Base-by-base conservation (phyloP, 2,329 filamentous ascomycete species). In the Epichloe coenophiala region DNA sequence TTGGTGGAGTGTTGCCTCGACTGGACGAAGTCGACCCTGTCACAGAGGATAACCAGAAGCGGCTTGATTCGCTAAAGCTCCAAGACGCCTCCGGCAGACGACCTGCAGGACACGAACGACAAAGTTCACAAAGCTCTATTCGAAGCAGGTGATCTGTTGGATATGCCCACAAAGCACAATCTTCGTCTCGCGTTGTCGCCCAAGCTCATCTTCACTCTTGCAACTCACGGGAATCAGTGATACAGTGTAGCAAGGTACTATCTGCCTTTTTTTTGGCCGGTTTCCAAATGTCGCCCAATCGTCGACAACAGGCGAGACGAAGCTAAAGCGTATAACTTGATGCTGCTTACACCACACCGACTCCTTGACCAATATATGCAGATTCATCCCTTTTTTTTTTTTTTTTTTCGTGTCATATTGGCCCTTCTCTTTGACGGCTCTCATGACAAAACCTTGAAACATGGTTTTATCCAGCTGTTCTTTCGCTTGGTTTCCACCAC, bases 11-110 rank as follows among this genome's bases (percentile, higher is more conserved):
- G 49, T 68, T 73, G 59, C 73, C 71, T 50, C 74, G 70, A 49
- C 73, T 81, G 56, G 86, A 94, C 57, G 89, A 95, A 60, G 76
- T 84, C 38, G 89, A 96, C 65, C 80, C 83, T 4, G 76, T 83
- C 48, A 83, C 85, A 47, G 86, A 91, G 59, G 88, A 93, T 60
- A 91, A 84, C 64, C 84, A 88, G 68, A 87, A 90, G 70, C 80
- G 88, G 59, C 76, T 97, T 58, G 88, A 96, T 68, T 90, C 88
- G 48, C 75, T 97, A 59, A 89, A 93, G 66, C 74, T 97, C 62
- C 86, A 95, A 65, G 91, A 97, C 67, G 86, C 77, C 59, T 56
- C 60, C 36, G 83, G 87, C 58, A 75, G 78, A 58, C 75, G 75
- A 55, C 71, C 74, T 31, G 64, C 64, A 45, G 61, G 71, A 51